A percentile compares a stretch with the other conserved stretches of the same genome.
Conservation (phyloP, 1,139 yeast species). For the Sugiyamaella japonica region DNA sequence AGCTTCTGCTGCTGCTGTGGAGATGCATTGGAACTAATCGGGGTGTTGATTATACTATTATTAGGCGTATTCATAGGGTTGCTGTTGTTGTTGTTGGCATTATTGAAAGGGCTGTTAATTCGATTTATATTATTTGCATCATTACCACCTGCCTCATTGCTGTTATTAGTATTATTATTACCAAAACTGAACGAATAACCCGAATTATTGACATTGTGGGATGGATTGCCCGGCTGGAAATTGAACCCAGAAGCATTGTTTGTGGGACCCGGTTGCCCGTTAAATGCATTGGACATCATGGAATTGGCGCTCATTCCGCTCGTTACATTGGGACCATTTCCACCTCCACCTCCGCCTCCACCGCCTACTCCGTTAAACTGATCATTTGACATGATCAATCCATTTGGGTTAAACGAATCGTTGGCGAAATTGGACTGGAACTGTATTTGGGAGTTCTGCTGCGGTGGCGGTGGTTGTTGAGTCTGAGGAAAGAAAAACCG, state of each 20-base stretch:
- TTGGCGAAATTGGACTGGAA: constrained; percentile 5
- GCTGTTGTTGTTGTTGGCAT: not conserved
- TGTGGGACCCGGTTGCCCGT: not conserved
- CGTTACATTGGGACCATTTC: not conserved
- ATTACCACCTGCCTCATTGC: not conserved
- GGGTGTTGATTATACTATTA: not conserved
- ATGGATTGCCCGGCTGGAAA: not conserved
- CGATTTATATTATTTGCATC: not conserved
- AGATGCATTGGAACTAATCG: not conserved
- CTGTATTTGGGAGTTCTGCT: constrained; percentile 2
- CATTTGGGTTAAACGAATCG: constrained; percentile 8
- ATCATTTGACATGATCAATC: constrained; percentile 8
- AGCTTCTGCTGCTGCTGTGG: constrained; percentile 16
- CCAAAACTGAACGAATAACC: not conserved
- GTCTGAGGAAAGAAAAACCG: constrained; percentile 5
- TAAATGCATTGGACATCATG: not conserved
- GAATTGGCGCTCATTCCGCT: not conserved
- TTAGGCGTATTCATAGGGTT: not conserved
- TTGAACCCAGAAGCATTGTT: not conserved
- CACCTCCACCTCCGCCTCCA: constrained; percentile 1
- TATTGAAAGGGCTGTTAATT: constrained; percentile 1
- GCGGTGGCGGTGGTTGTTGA: constrained; percentile 19
- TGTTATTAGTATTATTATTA: not conserved
- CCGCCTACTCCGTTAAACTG: constrained; percentile 9
- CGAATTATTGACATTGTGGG: not conserved